Evolutionary conservation across 2,329 filamentous ascomycete genomes (phyloP).

Genomic region (Monosporascus sp.): DNA sequence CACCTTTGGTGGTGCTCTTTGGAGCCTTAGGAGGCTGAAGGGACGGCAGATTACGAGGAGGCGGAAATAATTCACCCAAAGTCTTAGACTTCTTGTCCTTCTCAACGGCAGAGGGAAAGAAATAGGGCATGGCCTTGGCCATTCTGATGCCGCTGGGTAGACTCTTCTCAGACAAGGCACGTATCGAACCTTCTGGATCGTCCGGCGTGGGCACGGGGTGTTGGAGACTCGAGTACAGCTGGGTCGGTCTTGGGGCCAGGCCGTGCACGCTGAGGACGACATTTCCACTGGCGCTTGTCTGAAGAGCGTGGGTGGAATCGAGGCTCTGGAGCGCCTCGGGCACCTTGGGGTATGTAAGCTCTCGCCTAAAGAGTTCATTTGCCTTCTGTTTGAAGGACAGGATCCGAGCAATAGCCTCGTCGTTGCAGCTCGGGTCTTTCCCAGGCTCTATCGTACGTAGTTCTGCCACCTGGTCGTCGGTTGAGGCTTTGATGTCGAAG

Average conservation of each 20-base stretch:
- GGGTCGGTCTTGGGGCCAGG: constrained; percentile 65
- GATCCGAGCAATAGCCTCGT: constrained; percentile 38
- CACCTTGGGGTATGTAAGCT: constrained; percentile 45
- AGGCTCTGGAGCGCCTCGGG: constrained; percentile 30
- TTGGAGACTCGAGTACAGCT: constrained; percentile 83
- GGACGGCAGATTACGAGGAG: constrained; percentile 58
- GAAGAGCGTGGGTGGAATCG: constrained; percentile 33
- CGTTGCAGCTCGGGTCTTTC: constrained; percentile 20
- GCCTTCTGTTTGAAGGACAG: constrained; percentile 57
- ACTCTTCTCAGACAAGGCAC: constrained; percentile 54
- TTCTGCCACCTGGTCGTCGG: constrained; percentile 43
- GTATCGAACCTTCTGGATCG: constrained; percentile 20
- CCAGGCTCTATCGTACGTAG: constrained; percentile 24
- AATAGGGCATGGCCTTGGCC: constrained; percentile 56
- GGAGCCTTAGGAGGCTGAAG: constrained; percentile 67
- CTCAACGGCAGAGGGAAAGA: constrained; percentile 32
- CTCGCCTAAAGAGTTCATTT: constrained; percentile 56
- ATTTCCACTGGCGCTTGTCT: constrained; percentile 37
- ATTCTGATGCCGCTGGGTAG: constrained; percentile 71
- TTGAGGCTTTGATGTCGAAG: constrained; percentile 45
- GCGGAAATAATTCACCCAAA: constrained; percentile 68
- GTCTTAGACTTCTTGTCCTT: constrained; percentile 52
- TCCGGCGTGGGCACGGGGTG: constrained; percentile 32
- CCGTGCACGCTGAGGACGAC: constrained; percentile 73
- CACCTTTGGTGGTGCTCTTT: constrained; percentile 62